A percentile compares a stretch with the other conserved stretches of the same genome.
Conservation (phyloP, 192 early-diverging fungal species). For the Rhizophagus prolifer region DNA sequence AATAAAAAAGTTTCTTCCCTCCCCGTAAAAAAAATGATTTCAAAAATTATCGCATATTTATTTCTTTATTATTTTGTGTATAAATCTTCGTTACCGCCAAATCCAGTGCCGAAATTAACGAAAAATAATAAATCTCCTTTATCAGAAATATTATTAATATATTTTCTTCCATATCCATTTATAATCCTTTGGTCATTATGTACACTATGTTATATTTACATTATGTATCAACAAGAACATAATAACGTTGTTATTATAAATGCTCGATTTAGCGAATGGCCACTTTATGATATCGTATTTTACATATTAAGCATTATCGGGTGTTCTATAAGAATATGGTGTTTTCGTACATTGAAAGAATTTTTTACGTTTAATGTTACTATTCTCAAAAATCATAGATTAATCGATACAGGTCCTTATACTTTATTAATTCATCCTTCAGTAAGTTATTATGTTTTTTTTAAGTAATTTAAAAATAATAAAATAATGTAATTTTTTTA, state of each 20-base stretch:
- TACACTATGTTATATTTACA: slow-evolving; percentile 9
- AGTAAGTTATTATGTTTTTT: background rate
- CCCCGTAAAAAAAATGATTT: background rate
- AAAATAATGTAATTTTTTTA: background rate
- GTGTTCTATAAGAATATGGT: slow-evolving; percentile 16
- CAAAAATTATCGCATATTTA: background rate
- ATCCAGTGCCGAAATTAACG: background rate
- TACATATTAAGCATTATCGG: background rate
- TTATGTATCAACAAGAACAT: slow-evolving; percentile 25
- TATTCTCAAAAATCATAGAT: background rate
- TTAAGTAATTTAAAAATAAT: too few species aligned
- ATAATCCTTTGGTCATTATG: background rate
- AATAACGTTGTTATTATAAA: background rate
- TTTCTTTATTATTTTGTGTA: background rate
- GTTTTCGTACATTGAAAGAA: background rate
- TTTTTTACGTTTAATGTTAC: slow-evolving; percentile 19
- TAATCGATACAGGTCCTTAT: slow-evolving; percentile 24
- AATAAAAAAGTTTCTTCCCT: too few species aligned
- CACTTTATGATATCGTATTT: background rate
- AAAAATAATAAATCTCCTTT: background rate
- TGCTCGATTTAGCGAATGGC: slow-evolving; percentile 1
- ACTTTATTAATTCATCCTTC: slow-evolving; percentile 23
- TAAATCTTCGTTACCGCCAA: background rate
- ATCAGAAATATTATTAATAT: background rate
- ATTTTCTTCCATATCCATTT: background rate